Evolutionary conservation across 2,329 filamentous ascomycete species (phyloP).

Genomic region (Ophioceras dolichostomum): DNA sequence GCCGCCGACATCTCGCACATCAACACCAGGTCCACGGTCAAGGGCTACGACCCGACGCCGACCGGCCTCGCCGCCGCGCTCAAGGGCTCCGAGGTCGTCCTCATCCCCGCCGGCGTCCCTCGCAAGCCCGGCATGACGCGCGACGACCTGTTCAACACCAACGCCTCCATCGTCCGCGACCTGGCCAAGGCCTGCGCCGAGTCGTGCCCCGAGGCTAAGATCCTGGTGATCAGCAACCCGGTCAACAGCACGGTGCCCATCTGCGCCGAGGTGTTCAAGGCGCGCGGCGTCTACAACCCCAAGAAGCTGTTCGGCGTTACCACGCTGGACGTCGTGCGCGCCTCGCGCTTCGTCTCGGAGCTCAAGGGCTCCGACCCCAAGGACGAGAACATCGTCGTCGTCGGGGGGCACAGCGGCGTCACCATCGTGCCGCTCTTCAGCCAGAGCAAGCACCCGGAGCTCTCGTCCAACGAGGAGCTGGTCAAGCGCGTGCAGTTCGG

Average conservation of each 20-base stretch:
- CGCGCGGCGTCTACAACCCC: constrained; percentile 92
- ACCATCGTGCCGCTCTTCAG: constrained; percentile 98
- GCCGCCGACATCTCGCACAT: constrained; percentile 96
- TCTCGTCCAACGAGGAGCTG: constrained; percentile 66
- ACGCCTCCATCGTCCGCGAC: constrained; percentile 97
- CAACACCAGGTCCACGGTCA: constrained; percentile 96
- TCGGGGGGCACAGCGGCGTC: constrained; percentile 94
- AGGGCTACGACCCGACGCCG: constrained; percentile 70
- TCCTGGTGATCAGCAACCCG: constrained; percentile 97
- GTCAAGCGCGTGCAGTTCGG: constrained; percentile 96
- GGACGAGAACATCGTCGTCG: constrained; percentile 88
- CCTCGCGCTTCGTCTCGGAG: constrained; percentile 94
- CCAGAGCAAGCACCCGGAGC: constrained; percentile 78
- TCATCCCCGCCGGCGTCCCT: constrained; percentile 96
- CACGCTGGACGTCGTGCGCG: constrained; percentile 96
- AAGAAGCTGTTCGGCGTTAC: constrained; percentile 99
- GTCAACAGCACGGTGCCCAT: constrained; percentile 99
- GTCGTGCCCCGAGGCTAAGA: constrained; percentile 79
- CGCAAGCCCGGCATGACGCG: constrained; percentile 99
- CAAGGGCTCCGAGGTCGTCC: constrained; percentile 81
- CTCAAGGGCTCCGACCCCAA: constrained; percentile 78
- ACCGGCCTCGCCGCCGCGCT: constrained; percentile 67
- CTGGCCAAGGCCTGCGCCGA: constrained; percentile 91
- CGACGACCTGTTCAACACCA: constrained; percentile 99
- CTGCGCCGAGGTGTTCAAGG: constrained; percentile 93